Evolutionary conservation across 345 rosid genomes (phyloP), one percentile per base, ranked within the genome.

Genomic region (Clausena lansium): DNA sequence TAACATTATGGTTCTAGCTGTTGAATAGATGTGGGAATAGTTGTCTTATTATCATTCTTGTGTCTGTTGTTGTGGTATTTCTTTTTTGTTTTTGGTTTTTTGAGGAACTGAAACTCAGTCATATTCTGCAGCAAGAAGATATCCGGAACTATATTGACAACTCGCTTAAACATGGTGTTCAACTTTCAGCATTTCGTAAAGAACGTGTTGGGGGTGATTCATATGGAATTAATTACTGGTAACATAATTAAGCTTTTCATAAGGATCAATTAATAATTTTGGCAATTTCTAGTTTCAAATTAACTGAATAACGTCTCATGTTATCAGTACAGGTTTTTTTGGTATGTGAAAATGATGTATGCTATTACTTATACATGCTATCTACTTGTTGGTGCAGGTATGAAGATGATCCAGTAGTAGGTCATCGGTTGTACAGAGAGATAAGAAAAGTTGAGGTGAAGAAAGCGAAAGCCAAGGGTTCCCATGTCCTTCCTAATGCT

Each of bases 171-270:
- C 91, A 89, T 79, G 98, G 98, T 57, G 86, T 88, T 77, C 97
- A 87, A 76, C 94, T 93, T 80, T 85, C 97, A 71, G 80, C 84
- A 71, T 94, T 97, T 68, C 98, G 99, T 57, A 94, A 88, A 88
- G 98, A 94, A 74, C 98, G 98, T 30, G 50, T 86, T 71, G 99
- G 99, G 79, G 99, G 99, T 78, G 98, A 94, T 88, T 94, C 96
- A 39, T 88, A 90, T 81, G 99, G 98, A 84, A 87, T 94, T 77
- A 90, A 86, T 86, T 97, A 91, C 78, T 97, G 98, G 99, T 97
- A 80, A 78, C 84, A 77, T 52, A 22, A 41, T 74, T 77, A 66
- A 75, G 61, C 71, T 82, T 62, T 27, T 74, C 10, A 36, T 22
- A 61, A 73, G 54, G 54, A 77, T 70, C 27, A 41, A 64, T 70